phyloP scores from a whole-genome alignment of 192 early-diverging fungal genomes.

The Backusella parvicylindrica region DNA sequence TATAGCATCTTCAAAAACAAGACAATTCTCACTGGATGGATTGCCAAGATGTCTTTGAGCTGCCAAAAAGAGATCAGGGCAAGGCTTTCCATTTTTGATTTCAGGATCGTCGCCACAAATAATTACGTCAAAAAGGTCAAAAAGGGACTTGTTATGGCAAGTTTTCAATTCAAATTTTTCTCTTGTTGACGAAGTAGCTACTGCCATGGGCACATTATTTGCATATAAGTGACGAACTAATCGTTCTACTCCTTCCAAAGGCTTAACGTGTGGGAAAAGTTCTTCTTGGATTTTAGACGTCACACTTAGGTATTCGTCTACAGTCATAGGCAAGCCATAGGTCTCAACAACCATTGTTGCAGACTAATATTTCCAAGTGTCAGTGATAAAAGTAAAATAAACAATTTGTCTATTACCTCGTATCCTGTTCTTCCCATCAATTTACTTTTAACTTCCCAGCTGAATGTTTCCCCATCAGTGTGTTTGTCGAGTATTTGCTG shows the following conservation, averaged over 20 bases:
- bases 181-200: slow-evolving; percentile 82
- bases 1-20: slow-evolving; percentile 93
- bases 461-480: slow-evolving; percentile 54
- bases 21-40: slow-evolving; percentile 49
- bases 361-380: slow-evolving; percentile 25
- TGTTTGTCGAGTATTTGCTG: slow-evolving; percentile 75
- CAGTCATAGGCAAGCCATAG: slow-evolving; percentile 65
- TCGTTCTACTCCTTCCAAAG: slow-evolving; percentile 65
- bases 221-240: slow-evolving; percentile 72
- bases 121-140: slow-evolving; percentile 77
- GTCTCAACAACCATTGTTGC: slow-evolving; percentile 65
- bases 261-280: slow-evolving; percentile 59
- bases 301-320: slow-evolving; percentile 76
- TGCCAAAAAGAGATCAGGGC: slow-evolving; percentile 86
- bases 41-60: slow-evolving; percentile 61
- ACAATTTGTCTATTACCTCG: slow-evolving; percentile 36
- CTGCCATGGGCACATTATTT: slow-evolving; percentile 76
- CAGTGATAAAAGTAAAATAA: not conserved
- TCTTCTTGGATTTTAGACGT: slow-evolving; percentile 48
- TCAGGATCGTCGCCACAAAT: slow-evolving; percentile 86
- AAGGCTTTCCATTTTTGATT: slow-evolving; percentile 80
- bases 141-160: slow-evolving; percentile 62
- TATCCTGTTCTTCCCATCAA: slow-evolving; percentile 67
- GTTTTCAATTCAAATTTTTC: slow-evolving; percentile 77
- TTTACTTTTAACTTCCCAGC: slow-evolving; percentile 66